Conservation (phyloP, 2,329 filamentous ascomycete species). For the Fusarium sp. region DNA sequence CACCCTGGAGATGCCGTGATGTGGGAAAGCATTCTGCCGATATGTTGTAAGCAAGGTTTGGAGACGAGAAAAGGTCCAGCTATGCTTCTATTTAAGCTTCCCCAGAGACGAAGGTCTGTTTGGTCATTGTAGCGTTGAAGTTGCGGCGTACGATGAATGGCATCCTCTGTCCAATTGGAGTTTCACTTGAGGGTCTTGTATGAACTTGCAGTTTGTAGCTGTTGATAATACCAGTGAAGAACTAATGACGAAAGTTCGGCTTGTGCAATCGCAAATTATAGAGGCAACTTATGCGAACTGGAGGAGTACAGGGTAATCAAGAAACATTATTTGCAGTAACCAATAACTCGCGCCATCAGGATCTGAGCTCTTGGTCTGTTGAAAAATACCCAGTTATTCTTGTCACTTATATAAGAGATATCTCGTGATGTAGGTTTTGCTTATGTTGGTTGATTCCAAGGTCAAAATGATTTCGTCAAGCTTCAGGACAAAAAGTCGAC, state of each 20-base stretch:
- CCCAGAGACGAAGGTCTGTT: too few species aligned
- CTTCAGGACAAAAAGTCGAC: too few species aligned
- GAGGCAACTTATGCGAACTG: background rate
- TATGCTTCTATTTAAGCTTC: background rate
- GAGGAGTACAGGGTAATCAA: background rate
- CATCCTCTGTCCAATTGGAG: background rate
- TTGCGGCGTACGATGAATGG: accelerated
- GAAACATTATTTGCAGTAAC: background rate
- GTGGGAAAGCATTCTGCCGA: background rate
- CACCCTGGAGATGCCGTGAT: background rate
- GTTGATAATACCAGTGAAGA: accelerated
- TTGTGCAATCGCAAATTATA: accelerated
- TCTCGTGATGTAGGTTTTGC: accelerated
- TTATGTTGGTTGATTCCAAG: too few species aligned
- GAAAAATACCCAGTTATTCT: accelerated
- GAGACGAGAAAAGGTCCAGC: background rate
- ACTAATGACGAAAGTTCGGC: background rate
- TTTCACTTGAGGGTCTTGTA: accelerated
- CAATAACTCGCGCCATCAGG: accelerated
- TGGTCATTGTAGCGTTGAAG: accelerated
- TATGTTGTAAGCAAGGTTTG: background rate
- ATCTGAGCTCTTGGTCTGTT: background rate
- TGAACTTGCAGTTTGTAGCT: accelerated
- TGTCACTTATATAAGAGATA: accelerated
- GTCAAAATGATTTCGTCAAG: too few species aligned